Evolutionary conservation across 2,329 filamentous ascomycete genomes (phyloP).

Genomic region (Colletotrichum plurivorum): DNA sequence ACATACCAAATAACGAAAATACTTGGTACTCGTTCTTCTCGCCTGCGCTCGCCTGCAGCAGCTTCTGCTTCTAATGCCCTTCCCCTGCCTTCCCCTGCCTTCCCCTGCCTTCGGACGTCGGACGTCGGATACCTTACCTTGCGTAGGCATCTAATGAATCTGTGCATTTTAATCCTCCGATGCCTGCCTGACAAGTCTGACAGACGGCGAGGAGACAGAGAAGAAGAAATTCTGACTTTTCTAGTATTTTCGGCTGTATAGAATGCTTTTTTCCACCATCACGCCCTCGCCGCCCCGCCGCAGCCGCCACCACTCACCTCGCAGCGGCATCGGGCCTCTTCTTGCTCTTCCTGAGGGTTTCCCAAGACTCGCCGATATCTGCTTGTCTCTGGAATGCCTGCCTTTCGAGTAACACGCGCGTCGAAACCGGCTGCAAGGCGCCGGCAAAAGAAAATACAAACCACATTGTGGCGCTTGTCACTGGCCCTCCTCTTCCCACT

Average conservation of each 20-base stretch:
- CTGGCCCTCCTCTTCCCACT: background rate
- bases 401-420: conserved; percentile 2
- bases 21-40: background rate
- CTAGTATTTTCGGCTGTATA: too few species aligned
- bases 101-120: background rate
- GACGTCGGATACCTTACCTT: too few species aligned
- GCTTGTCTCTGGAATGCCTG: background rate
- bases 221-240: conserved; percentile 16
- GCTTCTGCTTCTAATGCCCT: conserved; percentile 1
- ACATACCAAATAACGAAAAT: background rate
- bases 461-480: conserved; percentile 36
- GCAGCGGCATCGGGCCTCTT: conserved; percentile 7
- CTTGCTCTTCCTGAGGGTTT: background rate
- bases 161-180: too few species aligned
- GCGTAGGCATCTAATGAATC: too few species aligned
- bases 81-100: background rate
- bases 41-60: background rate
- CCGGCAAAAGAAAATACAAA: conserved; percentile 30
- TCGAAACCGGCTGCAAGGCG: conserved; percentile 30
- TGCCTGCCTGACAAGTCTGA: too few species aligned
- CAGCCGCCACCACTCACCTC: background rate
- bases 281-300: conserved; percentile 6
- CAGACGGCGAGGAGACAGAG: background rate
- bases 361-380: background rate
- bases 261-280: background rate